A percentile compares a stretch with the other conserved stretches of the same genome.
phyloP scores from a whole-genome alignment of 352 stramenopile genomes.

The Phytophthora tentaculata region DNA sequence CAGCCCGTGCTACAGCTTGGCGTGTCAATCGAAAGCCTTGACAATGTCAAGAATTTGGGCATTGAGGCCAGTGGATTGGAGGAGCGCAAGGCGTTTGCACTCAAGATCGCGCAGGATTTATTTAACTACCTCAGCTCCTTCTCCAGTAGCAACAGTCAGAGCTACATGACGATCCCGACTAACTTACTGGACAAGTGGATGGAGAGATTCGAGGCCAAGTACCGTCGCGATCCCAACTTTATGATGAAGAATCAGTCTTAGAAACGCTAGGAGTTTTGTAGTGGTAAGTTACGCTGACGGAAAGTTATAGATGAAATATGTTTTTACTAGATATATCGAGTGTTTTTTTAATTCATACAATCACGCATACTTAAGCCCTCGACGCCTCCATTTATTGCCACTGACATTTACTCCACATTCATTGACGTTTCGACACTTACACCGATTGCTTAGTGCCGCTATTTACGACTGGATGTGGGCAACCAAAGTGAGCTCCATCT shows the following conservation, averaged over 20 bases:
- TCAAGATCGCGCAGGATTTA: conserved; percentile 93
- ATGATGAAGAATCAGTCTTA: conserved; percentile 88
- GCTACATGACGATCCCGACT: conserved; percentile 89
- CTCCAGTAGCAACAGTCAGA: conserved; percentile 68
- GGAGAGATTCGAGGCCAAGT: conserved; percentile 90
- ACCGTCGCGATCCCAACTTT: conserved; percentile 91
- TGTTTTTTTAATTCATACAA: too few relatives aligned
- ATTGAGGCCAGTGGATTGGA: conserved; percentile 68
- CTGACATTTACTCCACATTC: not conserved
- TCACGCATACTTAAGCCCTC: too few relatives aligned
- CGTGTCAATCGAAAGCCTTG: conserved; percentile 73
- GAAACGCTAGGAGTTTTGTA: not conserved
- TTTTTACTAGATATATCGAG: too few relatives aligned
- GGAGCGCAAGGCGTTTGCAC: conserved; percentile 83
- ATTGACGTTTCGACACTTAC: not conserved
- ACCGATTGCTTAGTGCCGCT: not conserved
- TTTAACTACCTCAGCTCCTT: conserved; percentile 94
- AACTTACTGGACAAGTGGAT: conserved; percentile 94
- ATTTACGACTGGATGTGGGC: conserved; percentile 24
- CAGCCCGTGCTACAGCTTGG: conserved; percentile 70
- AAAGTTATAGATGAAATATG: not conserved
- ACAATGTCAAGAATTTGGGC: conserved; percentile 79
- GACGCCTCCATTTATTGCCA: not conserved
- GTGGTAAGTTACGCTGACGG: not conserved
- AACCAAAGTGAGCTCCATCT: conserved; percentile 51